These are phyloP conservation scores for Thymus mandschuricus DNA, from an alignment of 257 asterid species.

Conservation along the genomic window DNA sequence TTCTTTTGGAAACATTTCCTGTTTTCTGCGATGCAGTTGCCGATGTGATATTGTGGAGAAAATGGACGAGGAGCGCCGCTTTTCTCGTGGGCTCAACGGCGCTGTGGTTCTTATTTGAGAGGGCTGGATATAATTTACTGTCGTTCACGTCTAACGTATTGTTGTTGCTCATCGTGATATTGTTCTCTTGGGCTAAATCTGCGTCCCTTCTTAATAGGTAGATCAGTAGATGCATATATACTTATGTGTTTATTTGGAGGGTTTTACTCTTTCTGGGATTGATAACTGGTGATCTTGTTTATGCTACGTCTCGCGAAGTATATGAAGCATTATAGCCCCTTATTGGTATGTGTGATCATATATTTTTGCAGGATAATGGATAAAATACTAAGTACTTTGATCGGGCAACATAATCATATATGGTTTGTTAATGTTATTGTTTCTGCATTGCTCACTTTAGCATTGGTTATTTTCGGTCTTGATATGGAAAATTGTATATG, in stretches of 20 bases:
- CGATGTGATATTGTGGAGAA: conserved; percentile 82
- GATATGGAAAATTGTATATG: conserved; percentile 17
- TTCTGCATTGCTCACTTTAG: neutral
- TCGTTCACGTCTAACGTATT: conserved; percentile 78
- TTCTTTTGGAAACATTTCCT: neutral
- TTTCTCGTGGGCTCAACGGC: conserved; percentile 71
- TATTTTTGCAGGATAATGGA: neutral
- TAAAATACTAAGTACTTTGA: conserved; percentile 1
- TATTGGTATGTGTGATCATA: neutral
- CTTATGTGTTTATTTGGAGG: conserved; percentile 4
- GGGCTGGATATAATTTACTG: conserved; percentile 78
- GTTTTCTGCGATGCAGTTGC: conserved; percentile 62
- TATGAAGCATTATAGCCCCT: neutral
- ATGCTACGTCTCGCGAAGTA: neutral
- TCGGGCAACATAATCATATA: neutral
- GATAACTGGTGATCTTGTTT: neutral
- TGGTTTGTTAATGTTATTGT: neutral
- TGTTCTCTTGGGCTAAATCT: conserved; percentile 93
- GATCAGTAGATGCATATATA: conserved; percentile 2
- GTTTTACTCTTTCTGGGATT: neutral
- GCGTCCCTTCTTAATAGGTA: conserved; percentile 95
- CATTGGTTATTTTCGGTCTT: neutral
- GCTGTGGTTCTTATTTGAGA: conserved; percentile 85
- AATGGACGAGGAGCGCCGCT: conserved; percentile 52
- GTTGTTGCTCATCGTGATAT: conserved; percentile 72